These are phyloP conservation scores for Phlebiopsis flavidoalba DNA, from an alignment of 768 basidiomycete genomes.

Conservation along the genomic window DNA sequence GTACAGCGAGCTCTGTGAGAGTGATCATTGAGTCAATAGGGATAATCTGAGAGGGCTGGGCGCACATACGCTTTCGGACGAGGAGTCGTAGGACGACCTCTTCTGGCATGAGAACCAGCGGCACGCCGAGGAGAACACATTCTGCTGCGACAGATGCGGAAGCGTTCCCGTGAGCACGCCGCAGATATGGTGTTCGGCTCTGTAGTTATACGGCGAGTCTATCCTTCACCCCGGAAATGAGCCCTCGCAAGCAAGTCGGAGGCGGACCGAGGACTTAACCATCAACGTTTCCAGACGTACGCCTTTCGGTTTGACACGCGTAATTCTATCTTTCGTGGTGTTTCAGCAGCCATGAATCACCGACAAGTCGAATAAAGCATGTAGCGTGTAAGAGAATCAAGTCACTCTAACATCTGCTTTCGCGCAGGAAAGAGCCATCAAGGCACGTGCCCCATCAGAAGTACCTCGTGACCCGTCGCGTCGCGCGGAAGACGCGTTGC, in stretches of 20 bases:
- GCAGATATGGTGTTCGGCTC: slow-evolving; percentile 76
- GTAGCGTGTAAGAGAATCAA: not conserved
- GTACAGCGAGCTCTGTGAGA: slow-evolving; percentile 60
- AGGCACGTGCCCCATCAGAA: not conserved
- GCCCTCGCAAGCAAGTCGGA: not conserved
- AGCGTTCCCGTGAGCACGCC: slow-evolving; percentile 87
- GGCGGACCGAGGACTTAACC: slow-evolving; percentile 40
- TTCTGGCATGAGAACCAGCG: slow-evolving; percentile 83
- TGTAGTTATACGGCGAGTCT: slow-evolving; percentile 81
- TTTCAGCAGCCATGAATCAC: not conserved
- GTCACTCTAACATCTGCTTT: not conserved
- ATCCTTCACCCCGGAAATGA: slow-evolving; percentile 12
- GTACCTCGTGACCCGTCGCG: not conserved
- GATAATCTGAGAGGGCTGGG: not conserved
- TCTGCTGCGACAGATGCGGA: slow-evolving; percentile 93
- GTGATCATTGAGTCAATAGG: not conserved
- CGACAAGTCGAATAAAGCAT: not conserved
- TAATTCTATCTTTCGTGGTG: slow-evolving; percentile 27
- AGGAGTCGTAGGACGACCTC: slow-evolving; percentile 90
- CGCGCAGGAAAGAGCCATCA: not conserved
- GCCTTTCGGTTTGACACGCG: slow-evolving; percentile 75
- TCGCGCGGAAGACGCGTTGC: not conserved
- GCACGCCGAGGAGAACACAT: slow-evolving; percentile 93
- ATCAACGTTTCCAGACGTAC: slow-evolving; percentile 86
- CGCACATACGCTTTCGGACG: slow-evolving; percentile 64